Base-by-base conservation (phyloP, 805 yeast species). In the Candida ficus region DNA sequence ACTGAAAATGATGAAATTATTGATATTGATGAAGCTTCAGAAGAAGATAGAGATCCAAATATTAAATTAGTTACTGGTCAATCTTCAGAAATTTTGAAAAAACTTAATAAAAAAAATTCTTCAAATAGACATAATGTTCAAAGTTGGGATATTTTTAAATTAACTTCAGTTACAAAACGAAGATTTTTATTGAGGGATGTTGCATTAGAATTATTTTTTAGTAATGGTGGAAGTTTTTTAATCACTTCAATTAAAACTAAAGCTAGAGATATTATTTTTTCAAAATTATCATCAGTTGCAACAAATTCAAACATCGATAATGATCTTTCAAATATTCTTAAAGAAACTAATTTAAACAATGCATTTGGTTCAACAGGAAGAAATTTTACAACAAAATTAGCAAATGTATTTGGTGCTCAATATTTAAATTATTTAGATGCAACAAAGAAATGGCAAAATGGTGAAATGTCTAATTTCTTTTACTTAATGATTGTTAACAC, bases 401-500 rank as follows among this genome's bases (percentile, higher is more conserved):
- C 73, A 4, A 67, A 58, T 45, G 78, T 70, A 0, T 73, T 79
- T 48, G 57, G 70, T 4, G 53, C 63, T 7, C 65, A 63, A 21
- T 52, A 52, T 28, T 45, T 58, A 45, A 53, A 63, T 41, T 49
- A 64, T 28, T 62, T 71, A 11, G 58, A 70, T 2, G 78, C 81
- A 0, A 83, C 95, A 0, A 72, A 67, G 46, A 75, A 76, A 50
- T 88, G 96, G 96, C 73, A 68, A 46, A 66, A 60, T 38, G 95
- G 96, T 1, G 80, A 81, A 47, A 72, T 89, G 54, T 84, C 95
- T 1, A 88, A 88, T 54, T 89, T 88, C 50, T 83, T 80, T 54
- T 88, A 88, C 53, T 63, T 88, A 51, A 83, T 87, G 76, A 71
- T 84, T 14, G 64, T 88, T 20, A 88, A 88, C 53, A 86, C 93